Percentiles rank a stretch among this genome's conserved stretches.
Conservation (phyloP, 2,329 filamentous ascomycete species). For the Fusarium annulatum region DNA sequence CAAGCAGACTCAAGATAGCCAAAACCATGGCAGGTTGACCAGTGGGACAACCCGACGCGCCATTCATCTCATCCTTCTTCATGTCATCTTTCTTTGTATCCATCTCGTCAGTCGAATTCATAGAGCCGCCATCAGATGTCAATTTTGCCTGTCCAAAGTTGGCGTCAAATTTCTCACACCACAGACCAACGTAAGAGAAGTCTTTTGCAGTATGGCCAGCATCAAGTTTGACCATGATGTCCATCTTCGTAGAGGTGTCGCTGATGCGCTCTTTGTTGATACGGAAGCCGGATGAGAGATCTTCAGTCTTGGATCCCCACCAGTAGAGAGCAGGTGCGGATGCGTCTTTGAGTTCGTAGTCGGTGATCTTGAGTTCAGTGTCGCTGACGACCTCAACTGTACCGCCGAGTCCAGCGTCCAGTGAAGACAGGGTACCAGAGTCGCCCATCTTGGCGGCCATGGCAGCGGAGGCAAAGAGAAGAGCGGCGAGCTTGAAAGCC, state of each 20-base stretch:
- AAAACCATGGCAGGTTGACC: background rate
- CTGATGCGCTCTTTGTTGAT: background rate
- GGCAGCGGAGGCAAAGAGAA: background rate
- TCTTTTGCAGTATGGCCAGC: background rate
- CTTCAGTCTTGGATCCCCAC: background rate
- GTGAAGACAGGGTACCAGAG: background rate
- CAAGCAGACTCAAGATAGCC: background rate
- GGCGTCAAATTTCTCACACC: background rate
- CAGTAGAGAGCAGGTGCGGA: constrained; percentile 3
- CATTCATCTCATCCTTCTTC: background rate
- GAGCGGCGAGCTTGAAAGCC: background rate
- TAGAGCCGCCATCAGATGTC: background rate
- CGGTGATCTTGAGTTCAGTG: background rate
- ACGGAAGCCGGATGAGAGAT: background rate
- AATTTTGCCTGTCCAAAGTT: background rate
- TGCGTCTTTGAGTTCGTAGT: background rate
- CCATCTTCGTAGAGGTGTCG: background rate
- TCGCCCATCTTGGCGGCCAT: background rate
- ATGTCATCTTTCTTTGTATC: background rate
- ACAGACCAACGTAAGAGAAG: background rate
- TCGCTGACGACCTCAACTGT: background rate
- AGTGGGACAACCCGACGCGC: background rate
- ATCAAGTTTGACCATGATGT: background rate
- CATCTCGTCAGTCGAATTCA: background rate
- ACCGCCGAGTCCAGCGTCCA: background rate